Evolutionary conservation across 148 eudicot genomes (phyloP).

Genomic region (Bassia scoparia): DNA sequence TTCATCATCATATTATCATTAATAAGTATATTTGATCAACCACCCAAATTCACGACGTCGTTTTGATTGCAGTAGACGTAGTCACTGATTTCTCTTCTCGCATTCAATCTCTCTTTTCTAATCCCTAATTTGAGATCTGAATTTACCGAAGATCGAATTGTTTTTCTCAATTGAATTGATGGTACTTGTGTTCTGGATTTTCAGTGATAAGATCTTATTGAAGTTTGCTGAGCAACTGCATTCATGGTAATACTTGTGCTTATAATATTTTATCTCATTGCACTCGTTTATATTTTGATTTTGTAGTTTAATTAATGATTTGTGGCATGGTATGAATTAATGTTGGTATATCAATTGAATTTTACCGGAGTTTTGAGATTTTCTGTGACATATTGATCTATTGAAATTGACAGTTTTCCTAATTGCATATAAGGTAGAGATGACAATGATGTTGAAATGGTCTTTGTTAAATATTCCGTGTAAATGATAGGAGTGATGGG

Average conservation of each 20-base stretch:
- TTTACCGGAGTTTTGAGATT: no score
- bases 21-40: no score
- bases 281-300: background rate
- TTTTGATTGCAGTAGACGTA: background rate
- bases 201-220: background rate
- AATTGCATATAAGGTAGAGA: background rate
- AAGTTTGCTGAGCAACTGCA: constrained; percentile 9
- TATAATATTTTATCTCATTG: background rate
- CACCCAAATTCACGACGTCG: background rate
- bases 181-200: background rate
- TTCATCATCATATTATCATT: background rate
- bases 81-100: background rate
- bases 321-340: background rate
- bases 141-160: constrained; percentile 2
- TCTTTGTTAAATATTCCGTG: no score
- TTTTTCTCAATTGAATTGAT: background rate
- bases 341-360: background rate
- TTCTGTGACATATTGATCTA: background rate
- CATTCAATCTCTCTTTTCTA: background rate
- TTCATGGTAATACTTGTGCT: constrained; percentile 1
- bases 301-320: background rate
- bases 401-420: background rate
- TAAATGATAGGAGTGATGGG: background rate
- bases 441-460: background rate
- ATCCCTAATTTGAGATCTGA: constrained; percentile 12